Conservation (phyloP, 805 yeast species). For the Saturnispora silvae region DNA sequence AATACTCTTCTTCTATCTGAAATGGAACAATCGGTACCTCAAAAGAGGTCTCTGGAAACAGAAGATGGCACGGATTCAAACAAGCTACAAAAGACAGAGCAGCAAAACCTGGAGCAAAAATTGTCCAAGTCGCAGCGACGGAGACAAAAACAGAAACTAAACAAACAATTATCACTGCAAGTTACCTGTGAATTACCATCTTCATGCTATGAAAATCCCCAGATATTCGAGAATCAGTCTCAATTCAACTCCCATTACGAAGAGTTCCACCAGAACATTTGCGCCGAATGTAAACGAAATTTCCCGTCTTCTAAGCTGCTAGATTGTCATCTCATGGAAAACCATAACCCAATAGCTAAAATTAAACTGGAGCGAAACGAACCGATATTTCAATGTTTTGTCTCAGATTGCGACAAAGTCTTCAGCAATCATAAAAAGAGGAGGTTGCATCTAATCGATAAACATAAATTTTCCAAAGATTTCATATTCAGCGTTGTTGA, state of each 20-base stretch:
- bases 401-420: slow-evolving; percentile 28
- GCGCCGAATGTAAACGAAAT: slow-evolving; percentile 28
- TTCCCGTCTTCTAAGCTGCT: slow-evolving; percentile 36
- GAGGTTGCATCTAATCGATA: slow-evolving; percentile 37
- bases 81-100: neutral
- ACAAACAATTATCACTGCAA: slow-evolving; percentile 1
- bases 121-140: neutral
- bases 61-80: too few relatives aligned
- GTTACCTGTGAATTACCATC: slow-evolving; percentile 20
- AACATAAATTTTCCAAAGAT: slow-evolving; percentile 38
- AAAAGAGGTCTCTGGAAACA: neutral
- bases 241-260: slow-evolving; percentile 21
- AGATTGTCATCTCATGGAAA: slow-evolving; percentile 40
- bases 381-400: slow-evolving; percentile 33
- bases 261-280: slow-evolving; percentile 21
- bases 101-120: neutral
- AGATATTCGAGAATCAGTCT: slow-evolving; percentile 6
- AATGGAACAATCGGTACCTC: neutral
- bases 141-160: slow-evolving; percentile 1
- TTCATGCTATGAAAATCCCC: slow-evolving; percentile 11
- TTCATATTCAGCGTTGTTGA: slow-evolving; percentile 23
- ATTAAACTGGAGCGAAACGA: slow-evolving; percentile 31
- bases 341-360: slow-evolving; percentile 38
- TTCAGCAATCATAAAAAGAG: slow-evolving; percentile 33
- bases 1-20: too few relatives aligned